Conservation (phyloP, 2,329 filamentous ascomycete genomes). For the Alternaria sp. region DNA sequence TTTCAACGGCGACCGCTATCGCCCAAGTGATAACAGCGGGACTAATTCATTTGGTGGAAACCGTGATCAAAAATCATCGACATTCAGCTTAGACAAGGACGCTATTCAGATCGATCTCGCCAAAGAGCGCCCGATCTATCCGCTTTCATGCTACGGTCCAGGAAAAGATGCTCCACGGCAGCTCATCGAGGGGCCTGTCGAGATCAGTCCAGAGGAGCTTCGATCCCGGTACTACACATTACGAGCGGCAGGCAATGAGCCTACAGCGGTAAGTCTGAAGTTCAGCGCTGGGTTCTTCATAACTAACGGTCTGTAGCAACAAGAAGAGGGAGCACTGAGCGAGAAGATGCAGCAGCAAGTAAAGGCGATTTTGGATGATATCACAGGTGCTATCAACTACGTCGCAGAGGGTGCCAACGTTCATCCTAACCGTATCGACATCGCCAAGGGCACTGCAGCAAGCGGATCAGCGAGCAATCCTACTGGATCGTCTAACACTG, state of each 20-base stretch:
- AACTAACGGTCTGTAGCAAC: constrained; percentile 56
- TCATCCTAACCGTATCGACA: constrained; percentile 44
- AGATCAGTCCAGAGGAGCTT: constrained; percentile 89
- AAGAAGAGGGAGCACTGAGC: constrained; percentile 67
- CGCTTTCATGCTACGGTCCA: constrained; percentile 85
- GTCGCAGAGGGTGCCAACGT: constrained; percentile 45
- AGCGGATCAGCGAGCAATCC: constrained; percentile 8
- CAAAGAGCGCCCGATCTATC: constrained; percentile 78
- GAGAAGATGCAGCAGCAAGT: constrained; percentile 72
- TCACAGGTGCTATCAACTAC: constrained; percentile 66
- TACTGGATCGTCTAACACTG: constrained; percentile 9
- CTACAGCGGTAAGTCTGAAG: constrained; percentile 56
- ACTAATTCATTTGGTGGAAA: constrained; percentile 41
- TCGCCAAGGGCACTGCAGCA: constrained; percentile 32
- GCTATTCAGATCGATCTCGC: constrained; percentile 64
- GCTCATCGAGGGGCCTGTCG: constrained; percentile 81
- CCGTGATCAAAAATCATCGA: constrained; percentile 26
- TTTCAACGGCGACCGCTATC: constrained; percentile 48
- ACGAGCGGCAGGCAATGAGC: constrained; percentile 64
- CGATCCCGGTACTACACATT: constrained; percentile 74
- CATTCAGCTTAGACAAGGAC: constrained; percentile 37
- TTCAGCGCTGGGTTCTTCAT: not conserved
- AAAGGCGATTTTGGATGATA: constrained; percentile 70
- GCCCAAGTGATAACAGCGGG: constrained; percentile 38
- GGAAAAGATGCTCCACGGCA: constrained; percentile 78